These are phyloP conservation scores for Gymnopus androsaceus DNA, from an alignment of 1,284 basidiomycete genomes.

Conservation along the genomic window DNA sequence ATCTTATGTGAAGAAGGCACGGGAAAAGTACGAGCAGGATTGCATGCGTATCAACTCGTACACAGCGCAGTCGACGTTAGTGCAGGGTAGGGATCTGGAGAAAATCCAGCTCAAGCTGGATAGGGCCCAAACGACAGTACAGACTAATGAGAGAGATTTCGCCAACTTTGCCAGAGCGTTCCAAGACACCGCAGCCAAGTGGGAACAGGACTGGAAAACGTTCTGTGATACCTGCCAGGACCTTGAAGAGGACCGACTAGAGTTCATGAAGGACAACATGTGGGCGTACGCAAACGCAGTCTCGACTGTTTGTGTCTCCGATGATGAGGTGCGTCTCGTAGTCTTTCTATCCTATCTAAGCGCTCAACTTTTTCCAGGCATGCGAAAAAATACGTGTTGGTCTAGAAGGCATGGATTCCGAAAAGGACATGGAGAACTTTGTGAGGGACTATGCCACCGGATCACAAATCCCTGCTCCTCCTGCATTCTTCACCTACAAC, in stretches of 20 bases:
- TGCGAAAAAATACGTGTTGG: conserved; percentile 86
- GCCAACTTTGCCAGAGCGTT: conserved; percentile 83
- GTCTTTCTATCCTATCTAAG: conserved; percentile 1
- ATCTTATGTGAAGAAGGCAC: conserved; percentile 81
- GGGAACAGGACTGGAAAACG: conserved; percentile 93
- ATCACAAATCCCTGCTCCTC: conserved; percentile 80
- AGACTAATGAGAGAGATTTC: conserved; percentile 89
- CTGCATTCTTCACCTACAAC: conserved; percentile 79
- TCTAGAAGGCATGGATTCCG: conserved; percentile 81
- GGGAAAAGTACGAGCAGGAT: conserved; percentile 93
- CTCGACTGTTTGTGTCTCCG: conserved; percentile 92
- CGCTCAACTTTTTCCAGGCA: conserved; percentile 53
- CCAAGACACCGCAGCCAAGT: conserved; percentile 80
- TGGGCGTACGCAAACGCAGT: conserved; percentile 97
- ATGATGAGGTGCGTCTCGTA: conserved; percentile 80
- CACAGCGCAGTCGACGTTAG: conserved; percentile 90
- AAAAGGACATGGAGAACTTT: conserved; percentile 83
- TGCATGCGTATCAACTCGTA: conserved; percentile 95
- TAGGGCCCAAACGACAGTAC: conserved; percentile 87
- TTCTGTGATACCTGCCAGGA: conserved; percentile 97
- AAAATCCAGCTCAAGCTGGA: conserved; percentile 89
- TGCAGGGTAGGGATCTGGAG: conserved; percentile 94
- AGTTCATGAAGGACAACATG: conserved; percentile 92
- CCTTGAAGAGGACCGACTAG: conserved; percentile 90
- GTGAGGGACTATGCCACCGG: conserved; percentile 86